A percentile compares a stretch with the other conserved stretches of the same genome.
Conservation (phyloP, 352 stramenopile genomes). For the Aphanomyces cochlioides region DNA sequence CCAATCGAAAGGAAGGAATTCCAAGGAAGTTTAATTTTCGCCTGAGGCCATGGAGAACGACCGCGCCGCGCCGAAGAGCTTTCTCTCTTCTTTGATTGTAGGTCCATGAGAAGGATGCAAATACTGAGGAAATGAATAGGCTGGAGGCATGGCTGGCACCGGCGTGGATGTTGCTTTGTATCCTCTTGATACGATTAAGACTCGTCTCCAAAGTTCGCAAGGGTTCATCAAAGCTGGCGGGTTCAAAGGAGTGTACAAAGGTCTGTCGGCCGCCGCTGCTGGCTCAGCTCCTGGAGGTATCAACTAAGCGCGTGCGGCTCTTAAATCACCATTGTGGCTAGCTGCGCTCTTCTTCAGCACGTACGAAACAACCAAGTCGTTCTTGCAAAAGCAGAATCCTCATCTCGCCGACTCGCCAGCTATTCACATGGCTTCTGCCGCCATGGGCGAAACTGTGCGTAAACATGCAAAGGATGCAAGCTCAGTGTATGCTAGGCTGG, state of each 20-base stretch:
- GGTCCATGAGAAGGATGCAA: neutral
- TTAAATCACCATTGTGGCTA: slow-evolving; percentile 30
- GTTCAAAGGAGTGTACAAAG: slow-evolving; percentile 92
- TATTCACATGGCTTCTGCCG: slow-evolving; percentile 94
- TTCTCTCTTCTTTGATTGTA: slow-evolving; percentile 26
- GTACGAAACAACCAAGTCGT: slow-evolving; percentile 88
- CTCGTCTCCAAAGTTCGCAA: slow-evolving; percentile 93
- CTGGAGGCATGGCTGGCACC: slow-evolving; percentile 93
- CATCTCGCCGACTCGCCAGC: slow-evolving; percentile 79
- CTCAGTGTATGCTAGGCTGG: slow-evolving; percentile 56
- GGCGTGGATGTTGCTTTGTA: slow-evolving; percentile 98
- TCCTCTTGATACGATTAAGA: slow-evolving; percentile 99
- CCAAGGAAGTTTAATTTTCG: neutral
- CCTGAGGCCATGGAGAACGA: neutral
- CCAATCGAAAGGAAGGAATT: slow-evolving; percentile 9
- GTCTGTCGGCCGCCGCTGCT: slow-evolving; percentile 85
- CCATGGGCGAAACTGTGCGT: slow-evolving; percentile 89
- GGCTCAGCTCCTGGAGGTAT: slow-evolving; percentile 88
- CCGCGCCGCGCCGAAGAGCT: slow-evolving; percentile 23
- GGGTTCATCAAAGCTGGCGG: slow-evolving; percentile 97
- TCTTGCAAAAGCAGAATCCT: slow-evolving; percentile 49
- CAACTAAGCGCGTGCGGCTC: neutral
- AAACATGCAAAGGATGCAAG: neutral
- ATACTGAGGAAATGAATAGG: slow-evolving; percentile 37
- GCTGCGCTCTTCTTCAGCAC: slow-evolving; percentile 86